A percentile compares a stretch with the other conserved stretches of the same genome.
Conservation (phyloP, 345 rosid genomes). For the Eucalyptus pumila region DNA sequence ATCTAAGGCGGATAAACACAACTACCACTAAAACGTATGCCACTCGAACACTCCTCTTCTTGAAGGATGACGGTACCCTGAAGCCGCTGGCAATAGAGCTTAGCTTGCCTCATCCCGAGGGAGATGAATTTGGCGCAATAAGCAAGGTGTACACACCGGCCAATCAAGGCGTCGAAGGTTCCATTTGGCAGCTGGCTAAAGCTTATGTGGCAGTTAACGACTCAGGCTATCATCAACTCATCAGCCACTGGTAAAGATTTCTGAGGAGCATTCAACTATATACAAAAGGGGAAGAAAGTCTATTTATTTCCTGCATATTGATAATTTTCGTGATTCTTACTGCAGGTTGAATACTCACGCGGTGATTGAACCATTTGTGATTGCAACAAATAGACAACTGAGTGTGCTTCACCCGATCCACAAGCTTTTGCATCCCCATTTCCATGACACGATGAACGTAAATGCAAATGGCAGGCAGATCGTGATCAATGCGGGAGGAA, state of each 20-base stretch:
- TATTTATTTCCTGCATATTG: not conserved
- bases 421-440: conserved; percentile 36
- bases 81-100: conserved; percentile 10
- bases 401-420: conserved; percentile 31
- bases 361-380: conserved; percentile 31
- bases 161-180: not conserved
- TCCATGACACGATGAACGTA: conserved; percentile 27
- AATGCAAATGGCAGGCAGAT: conserved; percentile 23
- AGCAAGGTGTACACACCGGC: conserved; percentile 11
- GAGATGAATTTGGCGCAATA: not conserved
- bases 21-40: conserved; percentile 1
- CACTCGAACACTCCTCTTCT: conserved; percentile 6
- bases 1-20: not conserved
- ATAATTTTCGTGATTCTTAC: not conserved
- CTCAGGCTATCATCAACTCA: conserved; percentile 15
- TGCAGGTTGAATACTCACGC: conserved; percentile 34
- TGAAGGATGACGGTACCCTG: not conserved
- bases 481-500: conserved; percentile 28
- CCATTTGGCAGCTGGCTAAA: conserved; percentile 16
- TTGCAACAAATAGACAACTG: conserved; percentile 30
- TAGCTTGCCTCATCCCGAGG: conserved; percentile 3
- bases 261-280: not conserved
- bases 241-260: conserved; percentile 16
- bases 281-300: not conserved
- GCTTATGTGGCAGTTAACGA: conserved; percentile 18